phyloP scores from a whole-genome alignment of 1,284 basidiomycete species.

The Ustilago hordei region DNA sequence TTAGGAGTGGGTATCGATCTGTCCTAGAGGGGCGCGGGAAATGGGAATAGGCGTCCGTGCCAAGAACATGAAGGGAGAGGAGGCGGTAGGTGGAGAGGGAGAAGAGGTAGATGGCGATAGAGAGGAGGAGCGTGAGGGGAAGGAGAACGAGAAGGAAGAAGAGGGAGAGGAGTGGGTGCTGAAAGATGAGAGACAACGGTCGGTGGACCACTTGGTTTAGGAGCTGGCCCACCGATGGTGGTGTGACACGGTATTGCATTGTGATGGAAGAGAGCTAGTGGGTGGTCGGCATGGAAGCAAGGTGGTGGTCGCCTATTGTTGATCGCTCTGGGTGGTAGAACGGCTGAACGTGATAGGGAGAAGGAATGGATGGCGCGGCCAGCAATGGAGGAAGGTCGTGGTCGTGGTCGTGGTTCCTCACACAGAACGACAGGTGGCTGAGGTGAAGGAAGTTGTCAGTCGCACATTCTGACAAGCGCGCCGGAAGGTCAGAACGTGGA shows the following conservation, averaged over 20 bases:
- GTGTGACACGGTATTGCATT: conserved; percentile 26
- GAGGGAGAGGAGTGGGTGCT: conserved; percentile 14
- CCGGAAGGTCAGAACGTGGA: background rate
- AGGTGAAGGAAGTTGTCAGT: background rate
- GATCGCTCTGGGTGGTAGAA: background rate
- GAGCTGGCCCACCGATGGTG: background rate
- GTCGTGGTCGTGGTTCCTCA: background rate
- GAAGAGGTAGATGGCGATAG: conserved; percentile 2
- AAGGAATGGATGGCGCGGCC: conserved; percentile 11
- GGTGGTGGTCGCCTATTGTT: background rate
- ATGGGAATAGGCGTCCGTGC: conserved; percentile 43
- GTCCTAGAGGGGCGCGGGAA: conserved; percentile 27
- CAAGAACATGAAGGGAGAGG: conserved; percentile 28
- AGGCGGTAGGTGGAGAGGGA: conserved; percentile 18
- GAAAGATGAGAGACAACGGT: conserved; percentile 7
- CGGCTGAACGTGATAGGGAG: background rate
- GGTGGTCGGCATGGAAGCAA: background rate
- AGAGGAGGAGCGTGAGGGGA: conserved; percentile 9
- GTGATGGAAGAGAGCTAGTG: background rate
- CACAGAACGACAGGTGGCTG: background rate
- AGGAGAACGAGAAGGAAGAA: conserved; percentile 13
- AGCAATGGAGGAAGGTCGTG: background rate
- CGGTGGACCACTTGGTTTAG: background rate
- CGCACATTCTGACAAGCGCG: background rate
- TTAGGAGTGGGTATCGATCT: conserved; percentile 28